Conservation (phyloP, 78 protist species). For the Chrysochromulina parva region DNA sequence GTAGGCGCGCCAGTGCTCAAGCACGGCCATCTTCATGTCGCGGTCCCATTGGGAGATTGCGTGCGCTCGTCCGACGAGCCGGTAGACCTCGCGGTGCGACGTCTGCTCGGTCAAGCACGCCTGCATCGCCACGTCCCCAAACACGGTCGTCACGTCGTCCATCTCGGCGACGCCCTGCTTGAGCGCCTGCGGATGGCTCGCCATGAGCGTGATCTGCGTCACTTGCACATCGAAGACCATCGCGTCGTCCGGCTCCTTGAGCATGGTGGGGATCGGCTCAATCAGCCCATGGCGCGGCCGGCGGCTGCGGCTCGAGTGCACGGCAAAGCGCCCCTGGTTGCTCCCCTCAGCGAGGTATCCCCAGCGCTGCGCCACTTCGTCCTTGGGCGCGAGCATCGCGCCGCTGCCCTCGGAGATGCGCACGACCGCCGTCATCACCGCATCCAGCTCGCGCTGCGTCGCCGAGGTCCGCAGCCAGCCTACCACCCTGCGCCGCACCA, state of each 20-base stretch:
- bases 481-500: constrained; percentile 47
- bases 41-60: not conserved
- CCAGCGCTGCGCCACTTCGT: constrained; percentile 1
- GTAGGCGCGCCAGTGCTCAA: not conserved
- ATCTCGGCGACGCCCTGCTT: not conserved
- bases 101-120: not conserved
- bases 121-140: constrained; percentile 35
- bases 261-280: not conserved
- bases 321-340: not conserved
- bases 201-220: constrained; percentile 16
- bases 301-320: not conserved
- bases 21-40: not conserved
- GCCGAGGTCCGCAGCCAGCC: not conserved
- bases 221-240: constrained; percentile 25
- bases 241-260: not conserved
- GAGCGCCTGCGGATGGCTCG: constrained; percentile 30
- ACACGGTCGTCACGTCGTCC: not conserved
- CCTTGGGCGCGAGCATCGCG: not conserved
- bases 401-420: constrained; percentile 16
- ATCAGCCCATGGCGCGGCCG: not conserved
- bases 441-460: constrained; percentile 7
- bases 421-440: constrained; percentile 14
- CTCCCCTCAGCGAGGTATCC: constrained; percentile 9
- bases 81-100: not conserved
- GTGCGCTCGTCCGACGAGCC: constrained; percentile 9